Percentiles rank a stretch among this genome's conserved stretches.
Evolutionary conservation across 2,329 filamentous ascomycete genomes (phyloP).

Genomic region (Fusarium pseudocircinatum): DNA sequence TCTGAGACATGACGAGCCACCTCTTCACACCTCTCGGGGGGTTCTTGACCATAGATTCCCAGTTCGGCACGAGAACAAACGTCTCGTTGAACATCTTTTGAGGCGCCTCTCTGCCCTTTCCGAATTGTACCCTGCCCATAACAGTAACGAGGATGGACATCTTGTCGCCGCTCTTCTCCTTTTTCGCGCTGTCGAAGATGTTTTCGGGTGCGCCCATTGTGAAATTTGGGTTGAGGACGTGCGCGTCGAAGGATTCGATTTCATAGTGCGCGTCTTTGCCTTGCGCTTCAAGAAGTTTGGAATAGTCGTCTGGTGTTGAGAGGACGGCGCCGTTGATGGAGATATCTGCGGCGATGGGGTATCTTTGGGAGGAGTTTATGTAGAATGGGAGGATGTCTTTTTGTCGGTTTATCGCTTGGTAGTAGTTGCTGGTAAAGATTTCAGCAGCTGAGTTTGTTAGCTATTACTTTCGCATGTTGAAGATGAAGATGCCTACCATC

Average conservation of each 20-base stretch:
- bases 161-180: slow-evolving; percentile 62
- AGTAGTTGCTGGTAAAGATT: slow-evolving; percentile 78
- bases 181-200: slow-evolving; percentile 53
- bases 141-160: slow-evolving; percentile 79
- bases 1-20: slow-evolving; percentile 78
- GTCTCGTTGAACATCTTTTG: slow-evolving; percentile 81
- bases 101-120: slow-evolving; percentile 68
- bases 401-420: slow-evolving; percentile 75
- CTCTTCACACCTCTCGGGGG: slow-evolving; percentile 62
- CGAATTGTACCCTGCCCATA: slow-evolving; percentile 76
- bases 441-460: slow-evolving; percentile 67
- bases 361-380: slow-evolving; percentile 64
- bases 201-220: slow-evolving; percentile 63
- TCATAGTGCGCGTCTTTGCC: slow-evolving; percentile 71
- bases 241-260: slow-evolving; percentile 78
- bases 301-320: slow-evolving; percentile 70
- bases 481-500: slow-evolving; percentile 52
- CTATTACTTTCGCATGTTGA: not conserved
- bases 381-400: slow-evolving; percentile 75
- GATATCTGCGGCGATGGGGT: slow-evolving; percentile 71
- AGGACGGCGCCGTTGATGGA: slow-evolving; percentile 81
- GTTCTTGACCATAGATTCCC: slow-evolving; percentile 65
- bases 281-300: slow-evolving; percentile 73
- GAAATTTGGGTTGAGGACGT: slow-evolving; percentile 78
- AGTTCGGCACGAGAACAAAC: slow-evolving; percentile 82